Evolutionary conservation across 495 filamentous ascomycete genomes (phyloP).

Genomic region (Achaetomiella virescens): DNA sequence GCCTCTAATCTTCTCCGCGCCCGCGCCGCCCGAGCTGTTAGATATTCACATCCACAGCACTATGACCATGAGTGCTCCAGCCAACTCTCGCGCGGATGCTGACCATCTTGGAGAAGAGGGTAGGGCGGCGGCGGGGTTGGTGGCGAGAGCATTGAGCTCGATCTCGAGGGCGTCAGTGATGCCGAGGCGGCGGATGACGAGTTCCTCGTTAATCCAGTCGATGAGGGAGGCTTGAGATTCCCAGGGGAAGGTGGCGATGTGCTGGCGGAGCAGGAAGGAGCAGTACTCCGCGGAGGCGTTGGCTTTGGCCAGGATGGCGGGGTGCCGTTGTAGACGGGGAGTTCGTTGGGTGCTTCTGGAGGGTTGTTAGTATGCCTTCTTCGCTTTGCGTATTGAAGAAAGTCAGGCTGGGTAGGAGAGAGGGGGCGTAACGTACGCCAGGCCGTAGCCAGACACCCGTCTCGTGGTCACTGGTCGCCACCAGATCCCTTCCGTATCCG

Average conservation of each 20-base stretch:
- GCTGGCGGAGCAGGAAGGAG: conserved; percentile 49
- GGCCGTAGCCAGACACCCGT: conserved; percentile 78
- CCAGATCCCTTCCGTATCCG: conserved; percentile 70
- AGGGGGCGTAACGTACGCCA: conserved; percentile 50
- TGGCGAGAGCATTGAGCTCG: conserved; percentile 63
- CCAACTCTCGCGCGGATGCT: conserved; percentile 82
- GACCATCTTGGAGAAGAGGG: conserved; percentile 77
- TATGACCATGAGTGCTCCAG: conserved; percentile 89
- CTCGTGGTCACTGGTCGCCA: conserved; percentile 90
- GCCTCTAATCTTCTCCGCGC: conserved; percentile 52
- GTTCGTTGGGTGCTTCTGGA: conserved; percentile 31
- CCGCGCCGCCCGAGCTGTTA: conserved; percentile 59
- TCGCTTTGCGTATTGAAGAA: no score
- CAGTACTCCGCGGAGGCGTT: conserved; percentile 71
- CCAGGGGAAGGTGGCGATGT: conserved; percentile 38
- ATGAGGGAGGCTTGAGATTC: conserved; percentile 37
- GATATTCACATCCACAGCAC: conserved; percentile 85
- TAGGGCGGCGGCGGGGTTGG: conserved; percentile 44
- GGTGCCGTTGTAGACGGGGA: conserved; percentile 71
- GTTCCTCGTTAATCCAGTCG: conserved; percentile 52
- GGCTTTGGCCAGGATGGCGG: conserved; percentile 71
- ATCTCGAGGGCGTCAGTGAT: conserved; percentile 64
- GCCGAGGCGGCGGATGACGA: conserved; percentile 64
- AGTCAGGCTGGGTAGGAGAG: not conserved
- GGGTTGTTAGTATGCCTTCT: conserved; percentile 20